Conservation (phyloP, 1,284 basidiomycete species). For the Ceratobasidium papillatum region DNA sequence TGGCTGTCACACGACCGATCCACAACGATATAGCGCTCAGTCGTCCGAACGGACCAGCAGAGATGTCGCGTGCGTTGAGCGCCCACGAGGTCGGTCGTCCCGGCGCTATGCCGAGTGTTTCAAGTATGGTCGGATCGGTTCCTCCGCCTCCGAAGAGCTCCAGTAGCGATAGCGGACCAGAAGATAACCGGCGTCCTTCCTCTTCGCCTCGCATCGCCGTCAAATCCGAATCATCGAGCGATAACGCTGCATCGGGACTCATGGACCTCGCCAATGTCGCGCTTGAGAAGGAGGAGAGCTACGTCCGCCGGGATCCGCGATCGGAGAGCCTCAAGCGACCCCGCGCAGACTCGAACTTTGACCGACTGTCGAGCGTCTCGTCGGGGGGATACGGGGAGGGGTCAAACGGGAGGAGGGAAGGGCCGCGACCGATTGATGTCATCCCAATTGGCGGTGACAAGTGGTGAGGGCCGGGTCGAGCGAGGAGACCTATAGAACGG, state of each 20-base stretch:
- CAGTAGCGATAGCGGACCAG: conserved; percentile 2
- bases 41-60: not conserved
- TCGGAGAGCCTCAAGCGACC: conserved; percentile 16
- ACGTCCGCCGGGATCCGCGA: not conserved
- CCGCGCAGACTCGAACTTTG: conserved; percentile 26
- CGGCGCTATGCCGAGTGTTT: not conserved
- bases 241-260: not conserved
- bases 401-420: not conserved
- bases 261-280: conserved; percentile 34
- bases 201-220: not conserved
- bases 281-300: conserved; percentile 27
- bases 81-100: conserved; percentile 9
- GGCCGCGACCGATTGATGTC: conserved; percentile 21
- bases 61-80: conserved; percentile 17
- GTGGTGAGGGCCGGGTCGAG: not conserved
- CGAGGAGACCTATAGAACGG: not conserved
- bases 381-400: not conserved
- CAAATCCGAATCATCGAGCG: conserved; percentile 4
- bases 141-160: conserved; percentile 16
- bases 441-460: not conserved
- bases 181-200: not conserved
- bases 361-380: not conserved
- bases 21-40: conserved; percentile 17
- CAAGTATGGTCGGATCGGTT: not conserved
- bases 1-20: not conserved